Conservation (phyloP, 2,329 filamentous ascomycete species). For the Colletotrichum sojae region DNA sequence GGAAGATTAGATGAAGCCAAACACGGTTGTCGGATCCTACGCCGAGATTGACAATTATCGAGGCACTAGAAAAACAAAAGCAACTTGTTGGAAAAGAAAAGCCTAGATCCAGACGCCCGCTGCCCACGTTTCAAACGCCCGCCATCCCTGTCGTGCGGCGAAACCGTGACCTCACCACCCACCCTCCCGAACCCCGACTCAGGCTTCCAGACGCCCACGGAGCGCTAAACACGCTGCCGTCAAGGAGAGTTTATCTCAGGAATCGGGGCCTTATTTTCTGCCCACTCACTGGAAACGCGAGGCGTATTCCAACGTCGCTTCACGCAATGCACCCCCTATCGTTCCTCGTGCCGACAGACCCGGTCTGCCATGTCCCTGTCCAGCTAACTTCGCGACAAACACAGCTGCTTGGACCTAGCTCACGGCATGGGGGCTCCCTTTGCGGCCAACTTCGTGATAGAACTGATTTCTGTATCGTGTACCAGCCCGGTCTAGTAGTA, state of each 20-base stretch:
- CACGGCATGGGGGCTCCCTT: neutral
- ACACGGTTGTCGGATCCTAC: conserved; percentile 14
- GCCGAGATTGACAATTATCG: neutral
- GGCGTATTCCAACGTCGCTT: neutral
- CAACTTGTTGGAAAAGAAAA: neutral
- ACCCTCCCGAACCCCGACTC: conserved; percentile 16
- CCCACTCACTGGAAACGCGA: neutral
- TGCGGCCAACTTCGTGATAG: conserved; percentile 14
- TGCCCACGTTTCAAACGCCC: conserved; percentile 22
- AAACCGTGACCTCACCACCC: conserved; percentile 18
- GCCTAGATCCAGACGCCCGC: neutral
- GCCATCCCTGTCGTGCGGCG: conserved; percentile 10
- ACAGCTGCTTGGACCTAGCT: neutral
- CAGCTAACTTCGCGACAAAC: too few relatives aligned
- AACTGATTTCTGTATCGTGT: conserved; percentile 41
- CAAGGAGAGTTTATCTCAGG: conserved; percentile 6
- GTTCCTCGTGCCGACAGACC: neutral
- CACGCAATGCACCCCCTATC: neutral
- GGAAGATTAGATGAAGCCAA: conserved; percentile 23
- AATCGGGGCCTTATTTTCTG: neutral
- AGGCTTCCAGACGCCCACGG: neutral
- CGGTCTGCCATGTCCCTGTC: neutral
- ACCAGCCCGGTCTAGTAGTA: conserved; percentile 43
- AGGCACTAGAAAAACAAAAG: neutral
- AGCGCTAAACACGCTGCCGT: conserved; percentile 11